Evolutionary conservation across 73 alveolate genomes (phyloP), one percentile per base, ranked within the genome.

Genomic region (Tetrahymena borealis): DNA sequence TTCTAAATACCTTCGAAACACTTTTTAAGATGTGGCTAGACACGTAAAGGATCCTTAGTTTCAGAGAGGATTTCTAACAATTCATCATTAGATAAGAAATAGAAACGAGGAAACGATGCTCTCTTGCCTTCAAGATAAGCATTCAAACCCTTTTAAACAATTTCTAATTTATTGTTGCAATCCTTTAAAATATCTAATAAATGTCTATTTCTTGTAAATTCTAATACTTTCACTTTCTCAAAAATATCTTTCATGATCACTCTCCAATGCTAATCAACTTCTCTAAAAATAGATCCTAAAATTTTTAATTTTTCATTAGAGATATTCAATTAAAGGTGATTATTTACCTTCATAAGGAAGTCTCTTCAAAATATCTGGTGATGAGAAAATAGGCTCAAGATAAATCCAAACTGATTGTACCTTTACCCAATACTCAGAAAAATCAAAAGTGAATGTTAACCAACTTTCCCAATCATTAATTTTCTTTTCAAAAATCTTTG

Each of bases 321-420:
- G n/a, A n/a, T n/a, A n/a, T n/a, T n/a, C n/a, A n/a, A n/a, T n/a
- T n/a, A n/a, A 20, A 20, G 5, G n/a, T 20, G 9, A 98, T 93
- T 96, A 97, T 77, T 95, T 95, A 91, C 97, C 98, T 96, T 98
- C 99, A 90, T 91, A 94, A 8, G 99, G 99, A 90, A 98, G 96
- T 95, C 97, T 97, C 96, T 98, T 98, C 94, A 98, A 97, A 91
- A 98, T 98, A 96, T 98, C 99, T 41, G 98, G 99, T n/a, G 99
- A 96, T 31, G 97, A 97, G 95, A 98, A 98, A 78, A 98, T 98
- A 39, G 99, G 99, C 95, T 98, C 99, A 91, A 98, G 96, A 93
- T 98, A 98, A 31, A 98, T 96, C 98, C 98, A 98, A 41, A 96
- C 97, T 38, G 98, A 96, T 92, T 98, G 99, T 33, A 98, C 99